phyloP scores from a whole-genome alignment of 768 basidiomycete species.

The Thelephora ganbajun region DNA sequence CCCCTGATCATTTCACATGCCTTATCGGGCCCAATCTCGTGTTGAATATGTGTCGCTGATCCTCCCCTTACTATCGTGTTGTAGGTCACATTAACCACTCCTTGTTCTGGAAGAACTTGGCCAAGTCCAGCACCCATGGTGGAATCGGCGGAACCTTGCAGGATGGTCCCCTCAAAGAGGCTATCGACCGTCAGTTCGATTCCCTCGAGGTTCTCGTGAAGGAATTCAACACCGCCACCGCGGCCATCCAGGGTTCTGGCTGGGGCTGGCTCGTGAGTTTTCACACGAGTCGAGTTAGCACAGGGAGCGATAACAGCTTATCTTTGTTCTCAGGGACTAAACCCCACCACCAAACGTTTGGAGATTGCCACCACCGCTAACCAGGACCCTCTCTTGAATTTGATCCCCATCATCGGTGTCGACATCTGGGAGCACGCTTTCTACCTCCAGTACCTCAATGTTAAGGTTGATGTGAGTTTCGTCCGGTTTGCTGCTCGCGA shows the following conservation, averaged over 20 bases:
- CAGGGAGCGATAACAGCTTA: neutral
- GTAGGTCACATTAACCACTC: conserved; percentile 87
- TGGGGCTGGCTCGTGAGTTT: conserved; percentile 91
- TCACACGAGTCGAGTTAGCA: neutral
- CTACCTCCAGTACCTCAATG: conserved; percentile 94
- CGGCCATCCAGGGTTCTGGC: conserved; percentile 82
- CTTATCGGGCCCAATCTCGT: conserved; percentile 3
- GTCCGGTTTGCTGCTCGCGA: neutral
- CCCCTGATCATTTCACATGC: neutral
- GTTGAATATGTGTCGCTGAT: neutral
- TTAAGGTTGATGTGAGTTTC: conserved; percentile 74
- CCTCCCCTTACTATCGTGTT: conserved; percentile 5
- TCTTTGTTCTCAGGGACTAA: conserved; percentile 39
- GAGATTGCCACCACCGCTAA: conserved; percentile 88
- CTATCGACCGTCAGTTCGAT: conserved; percentile 53
- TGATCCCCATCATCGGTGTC: conserved; percentile 77
- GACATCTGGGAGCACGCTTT: conserved; percentile 96
- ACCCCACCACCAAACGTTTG: conserved; percentile 51
- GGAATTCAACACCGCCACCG: conserved; percentile 76
- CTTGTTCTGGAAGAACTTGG: conserved; percentile 92
- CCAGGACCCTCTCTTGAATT: conserved; percentile 80
- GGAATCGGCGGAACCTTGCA: conserved; percentile 46
- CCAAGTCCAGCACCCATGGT: conserved; percentile 40
- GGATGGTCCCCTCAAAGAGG: conserved; percentile 51
- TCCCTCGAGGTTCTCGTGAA: conserved; percentile 57